Conservation (phyloP, 2,329 filamentous ascomycete genomes). For the Sporothrix brasiliensis region DNA sequence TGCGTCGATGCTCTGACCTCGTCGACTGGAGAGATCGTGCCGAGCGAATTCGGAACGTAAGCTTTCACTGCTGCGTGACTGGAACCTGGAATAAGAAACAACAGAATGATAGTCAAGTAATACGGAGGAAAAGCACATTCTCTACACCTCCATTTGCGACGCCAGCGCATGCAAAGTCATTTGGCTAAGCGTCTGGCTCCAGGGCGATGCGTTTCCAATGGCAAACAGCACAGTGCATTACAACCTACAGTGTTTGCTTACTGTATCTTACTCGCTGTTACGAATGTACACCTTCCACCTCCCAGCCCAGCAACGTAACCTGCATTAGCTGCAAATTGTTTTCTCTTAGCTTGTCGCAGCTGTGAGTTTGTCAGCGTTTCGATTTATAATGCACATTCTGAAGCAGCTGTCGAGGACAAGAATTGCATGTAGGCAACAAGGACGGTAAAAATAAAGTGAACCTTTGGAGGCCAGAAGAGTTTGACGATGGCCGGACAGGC, state of each 20-base stretch:
- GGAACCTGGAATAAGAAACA: background rate
- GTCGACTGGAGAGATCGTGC: background rate
- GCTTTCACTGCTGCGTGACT: too few relatives aligned
- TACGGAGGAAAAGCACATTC: background rate
- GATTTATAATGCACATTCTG: constrained; percentile 23
- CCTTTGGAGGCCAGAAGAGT: too few relatives aligned
- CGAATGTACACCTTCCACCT: too few relatives aligned
- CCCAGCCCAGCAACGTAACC: too few relatives aligned
- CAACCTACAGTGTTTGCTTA: background rate
- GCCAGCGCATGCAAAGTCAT: background rate
- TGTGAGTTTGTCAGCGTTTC: constrained; percentile 21
- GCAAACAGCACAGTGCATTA: background rate
- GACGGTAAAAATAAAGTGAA: too few relatives aligned
- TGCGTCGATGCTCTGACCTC: too few relatives aligned
- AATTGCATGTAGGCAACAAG: too few relatives aligned
- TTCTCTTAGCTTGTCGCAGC: constrained; percentile 11
- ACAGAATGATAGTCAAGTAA: background rate
- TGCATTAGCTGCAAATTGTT: constrained; percentile 13
- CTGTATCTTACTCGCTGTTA: too few relatives aligned
- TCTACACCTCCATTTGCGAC: background rate
- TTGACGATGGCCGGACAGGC: background rate
- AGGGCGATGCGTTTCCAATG: background rate
- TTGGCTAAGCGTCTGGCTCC: background rate
- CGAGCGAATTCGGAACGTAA: background rate
- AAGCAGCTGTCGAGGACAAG: background rate